Base-by-base conservation (phyloP, 352 stramenopile species). In the Aphanomyces stellatus region DNA sequence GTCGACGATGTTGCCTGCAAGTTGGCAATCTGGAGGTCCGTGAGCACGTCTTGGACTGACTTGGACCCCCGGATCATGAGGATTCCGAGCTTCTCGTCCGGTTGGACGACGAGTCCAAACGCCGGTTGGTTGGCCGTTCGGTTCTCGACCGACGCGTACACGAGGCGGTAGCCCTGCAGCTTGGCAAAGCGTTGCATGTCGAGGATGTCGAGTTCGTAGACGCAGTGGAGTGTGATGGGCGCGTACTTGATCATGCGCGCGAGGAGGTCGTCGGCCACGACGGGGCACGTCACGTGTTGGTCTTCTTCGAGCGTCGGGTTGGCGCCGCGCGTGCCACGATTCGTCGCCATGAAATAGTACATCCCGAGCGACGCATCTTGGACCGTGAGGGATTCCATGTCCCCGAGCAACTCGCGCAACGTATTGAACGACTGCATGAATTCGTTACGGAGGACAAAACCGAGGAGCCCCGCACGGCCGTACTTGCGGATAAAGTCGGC, bases 261-360 rank as follows among this genome's bases (percentile, higher is more conserved):
- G 31, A 95, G 66, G 8, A 95, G 69, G 0, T 86, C 81, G 53
- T 95, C 82, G 10, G 86, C 79, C 15, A 93, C 79, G 33, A 74
- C 70, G 3, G 76, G 40, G 55, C 82, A 91, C 3, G 72, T 78
- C 22, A 65, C 65, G 68, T 95, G 84, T 15, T 74, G 74, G 41
- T 85, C 74, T 19, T 77, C 78, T 43, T 95, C 86, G 4, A 72
- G 68, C 33, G 87, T 77, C 6, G 86, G 86, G 49, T 85, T 76
- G 30, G 81, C 78, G n/a, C 86, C 86, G 22, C 86, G 82, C 22
- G 89, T 79, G 1, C 86, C 86, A 46, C 86, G 82, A 49, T 93
- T 93, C 80, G 90, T 91, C 4, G 86, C 86, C 86, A 95, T 95
- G 46, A 93, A 93, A 56, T 95, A 95, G 48, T 92, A 95, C 17